Evolutionary conservation across 495 filamentous ascomycete genomes (phyloP), one percentile per base, ranked within the genome.

Genomic region (Hypoxylon fragiforme): DNA sequence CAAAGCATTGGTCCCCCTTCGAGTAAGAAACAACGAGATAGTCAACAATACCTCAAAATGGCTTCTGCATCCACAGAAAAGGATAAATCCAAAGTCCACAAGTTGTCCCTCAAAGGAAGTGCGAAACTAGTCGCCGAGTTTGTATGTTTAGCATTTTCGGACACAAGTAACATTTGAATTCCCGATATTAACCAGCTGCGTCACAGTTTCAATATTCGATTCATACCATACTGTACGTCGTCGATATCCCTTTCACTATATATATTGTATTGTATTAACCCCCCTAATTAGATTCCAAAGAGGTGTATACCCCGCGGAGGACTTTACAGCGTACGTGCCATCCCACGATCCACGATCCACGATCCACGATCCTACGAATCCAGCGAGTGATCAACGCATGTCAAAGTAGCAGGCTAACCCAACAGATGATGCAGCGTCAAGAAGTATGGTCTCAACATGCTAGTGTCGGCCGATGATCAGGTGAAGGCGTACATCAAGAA

Each of bases 361-460:
- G 24, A 16, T 11, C 18, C 36, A 3, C 14, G 16, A 16, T 21
- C 7, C 12, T 3, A 24, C 62, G 57, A 49, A 54, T 36, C n/a
- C n/a, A n/a, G n/a, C n/a, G n/a, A n/a, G n/a, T n/a, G n/a, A n/a
- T n/a, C n/a, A n/a, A n/a, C n/a, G n/a, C n/a, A n/a, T n/a, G n/a
- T n/a, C n/a, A n/a, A n/a, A n/a, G n/a, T n/a, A n/a, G n/a, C n/a
- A n/a, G n/a, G n/a, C n/a, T n/a, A n/a, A n/a, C n/a, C n/a, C n/a
- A n/a, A n/a, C n/a, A n/a, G n/a, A n/a, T 9, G 9, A 30, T 30
- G 8, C 44, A 88, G 85, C 16, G 91, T 98, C 62, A 97, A 97
- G 73, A 98, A 98, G 78, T 98, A 98, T 85, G 95, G 95, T 63
- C 85, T 98, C 60, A 97, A 95, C 65, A 97, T 98, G 91, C 88